Evolutionary conservation across 345 rosid species (phyloP), one percentile per base, ranked within the genome.

Genomic region (Pistacia vera): DNA sequence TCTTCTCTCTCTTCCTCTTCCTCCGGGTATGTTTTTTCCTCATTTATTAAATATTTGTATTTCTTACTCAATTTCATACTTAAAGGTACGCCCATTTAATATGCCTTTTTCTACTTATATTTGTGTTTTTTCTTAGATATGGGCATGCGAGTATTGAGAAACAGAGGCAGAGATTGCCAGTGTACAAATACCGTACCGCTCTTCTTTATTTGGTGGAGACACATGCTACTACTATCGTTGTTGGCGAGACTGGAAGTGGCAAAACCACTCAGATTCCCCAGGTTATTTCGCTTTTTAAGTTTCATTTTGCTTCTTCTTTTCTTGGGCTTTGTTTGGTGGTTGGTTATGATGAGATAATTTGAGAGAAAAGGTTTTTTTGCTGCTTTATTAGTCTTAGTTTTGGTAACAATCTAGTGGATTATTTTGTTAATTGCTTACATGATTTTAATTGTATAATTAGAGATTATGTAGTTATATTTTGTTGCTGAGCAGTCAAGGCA

Each of bases 171-270:
- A 88, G 95, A 78, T 89, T 96, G 69, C 98, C 98, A 0, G 95
- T 96, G 49, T 92, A 90, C 86, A 93, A 88, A 89, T 89, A 92
- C 83, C 85, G 91, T 44, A 89, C 90, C 10, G 85, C 90, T 12
- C 91, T 96, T 83, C 85, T 96, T 22, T 96, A 96, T 81, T 79
- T 93, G 82, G 97, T 90, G 68, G 98, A 93, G 86, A 84, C 88
- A 81, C 97, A 90, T 68, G 97, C 92, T n/a, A 92, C 97, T n/a
- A 92, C 97, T 66, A 82, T 96, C 54, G 74, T 96, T 52, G 98
- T 96, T 68, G 99, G 99, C 25, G 99, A 96, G 86, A 96, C 99
- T 60, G 99, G 99, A 6, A 93, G 99, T 78, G 99, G 99, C 61
- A 96, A 93, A 85, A 96, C 99, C 75, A 95, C 98, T 6, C 99